Percentiles rank a stretch among this genome's conserved stretches.
These are phyloP conservation scores for Fusarium acutatum DNA, from an alignment of 2,329 filamentous ascomycete genomes.

Conservation along the genomic window DNA sequence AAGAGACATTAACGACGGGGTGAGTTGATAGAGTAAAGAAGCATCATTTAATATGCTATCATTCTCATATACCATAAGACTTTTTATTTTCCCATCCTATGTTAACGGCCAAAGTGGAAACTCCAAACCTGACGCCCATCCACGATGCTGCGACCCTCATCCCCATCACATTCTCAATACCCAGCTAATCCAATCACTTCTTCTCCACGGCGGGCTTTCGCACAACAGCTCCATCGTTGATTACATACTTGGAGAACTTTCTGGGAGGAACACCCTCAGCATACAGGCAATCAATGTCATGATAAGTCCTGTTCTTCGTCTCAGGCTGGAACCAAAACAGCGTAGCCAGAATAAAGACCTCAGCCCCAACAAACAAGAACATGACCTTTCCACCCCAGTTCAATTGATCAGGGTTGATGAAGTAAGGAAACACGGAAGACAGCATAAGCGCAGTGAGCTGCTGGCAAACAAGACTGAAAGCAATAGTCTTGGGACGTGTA, in stretches of 20 bases:
- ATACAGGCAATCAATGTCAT: constrained; percentile 46
- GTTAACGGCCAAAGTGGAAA: neutral
- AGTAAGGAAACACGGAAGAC: constrained; percentile 48
- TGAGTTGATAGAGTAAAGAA: fast-evolving
- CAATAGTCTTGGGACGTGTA: constrained; percentile 43
- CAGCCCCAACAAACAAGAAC: constrained; percentile 48
- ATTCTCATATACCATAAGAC: fast-evolving
- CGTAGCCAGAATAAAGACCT: constrained; percentile 44
- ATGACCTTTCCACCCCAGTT: constrained; percentile 51
- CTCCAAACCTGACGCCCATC: neutral
- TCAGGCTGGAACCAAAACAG: constrained; percentile 49
- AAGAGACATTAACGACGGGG: fast-evolving
- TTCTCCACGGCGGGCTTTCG: neutral
- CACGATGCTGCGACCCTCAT: neutral
- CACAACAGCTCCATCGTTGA: constrained; percentile 21
- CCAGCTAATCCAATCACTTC: neutral
- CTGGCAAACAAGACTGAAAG: constrained; percentile 43
- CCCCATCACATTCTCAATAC: neutral
- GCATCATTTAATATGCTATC: neutral
- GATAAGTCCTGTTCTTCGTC: constrained; percentile 50
- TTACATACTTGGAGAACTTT: constrained; percentile 38
- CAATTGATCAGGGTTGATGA: constrained; percentile 50
- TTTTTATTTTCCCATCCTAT: fast-evolving
- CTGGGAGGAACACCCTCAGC: constrained; percentile 34
- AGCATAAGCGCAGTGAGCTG: constrained; percentile 49